Percentiles rank a stretch among this genome's conserved stretches.
Conservation (phyloP, 148 eudicot species). For the Silene uniflora region DNA sequence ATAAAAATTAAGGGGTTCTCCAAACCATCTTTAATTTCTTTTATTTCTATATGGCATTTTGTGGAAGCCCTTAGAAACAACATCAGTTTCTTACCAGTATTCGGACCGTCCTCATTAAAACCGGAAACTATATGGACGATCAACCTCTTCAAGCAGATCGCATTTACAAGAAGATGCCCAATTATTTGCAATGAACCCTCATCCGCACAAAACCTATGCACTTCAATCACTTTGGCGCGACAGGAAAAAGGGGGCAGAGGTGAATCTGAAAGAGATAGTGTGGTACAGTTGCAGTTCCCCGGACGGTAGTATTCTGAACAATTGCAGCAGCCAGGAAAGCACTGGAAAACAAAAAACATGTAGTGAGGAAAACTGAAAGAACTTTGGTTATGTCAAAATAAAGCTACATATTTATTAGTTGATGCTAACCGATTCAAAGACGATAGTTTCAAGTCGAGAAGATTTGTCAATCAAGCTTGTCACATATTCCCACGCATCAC, state of each 20-base stretch:
- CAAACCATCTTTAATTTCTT: too few species aligned
- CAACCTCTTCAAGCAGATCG: background rate
- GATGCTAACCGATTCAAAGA: too few species aligned
- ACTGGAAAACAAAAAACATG: too few species aligned
- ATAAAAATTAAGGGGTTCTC: too few species aligned
- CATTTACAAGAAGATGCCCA: background rate
- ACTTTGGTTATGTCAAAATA: too few species aligned
- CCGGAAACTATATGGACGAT: background rate
- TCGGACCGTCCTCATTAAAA: background rate
- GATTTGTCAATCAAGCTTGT: too few species aligned
- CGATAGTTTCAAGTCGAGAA: too few species aligned
- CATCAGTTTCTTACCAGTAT: background rate
- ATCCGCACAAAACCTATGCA: background rate
- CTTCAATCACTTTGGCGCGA: background rate
- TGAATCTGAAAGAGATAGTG: background rate
- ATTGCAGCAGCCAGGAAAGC: background rate
- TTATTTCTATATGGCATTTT: background rate
- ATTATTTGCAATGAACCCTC: background rate
- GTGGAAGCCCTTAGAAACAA: background rate
- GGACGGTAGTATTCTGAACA: background rate
- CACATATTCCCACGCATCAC: too few species aligned
- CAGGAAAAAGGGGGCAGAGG: background rate
- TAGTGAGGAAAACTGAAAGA: too few species aligned
- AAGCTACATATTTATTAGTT: too few species aligned
- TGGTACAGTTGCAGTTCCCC: too few species aligned